Evolutionary conservation across 2,329 filamentous ascomycete genomes (phyloP), one percentile per base, ranked within the genome.

Genomic region (Tolypocladium sp.): DNA sequence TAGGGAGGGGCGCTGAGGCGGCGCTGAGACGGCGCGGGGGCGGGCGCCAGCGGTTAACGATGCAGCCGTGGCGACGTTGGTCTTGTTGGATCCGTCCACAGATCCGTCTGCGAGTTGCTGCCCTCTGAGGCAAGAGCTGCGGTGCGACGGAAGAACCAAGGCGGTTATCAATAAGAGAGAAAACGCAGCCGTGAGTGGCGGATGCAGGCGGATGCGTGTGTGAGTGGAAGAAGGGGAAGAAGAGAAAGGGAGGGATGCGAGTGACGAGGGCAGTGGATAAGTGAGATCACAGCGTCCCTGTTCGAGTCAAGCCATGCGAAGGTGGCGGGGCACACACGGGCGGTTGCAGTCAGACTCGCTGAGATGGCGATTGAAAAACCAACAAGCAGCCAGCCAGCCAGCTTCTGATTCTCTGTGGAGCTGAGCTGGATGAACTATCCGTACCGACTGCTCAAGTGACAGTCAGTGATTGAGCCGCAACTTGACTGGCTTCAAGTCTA

Each of bases 121-220:
- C 20, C 30, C 49, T 12, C n/a, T 37, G 9, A 22, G 12, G 30
- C 49, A 27, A n/a, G 25, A 20, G 52, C n/a, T 56, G 54, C 54
- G 54, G 54, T 42, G 35, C 54, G 33, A 57, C 27, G 53, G 60
- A 54, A 55, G 53, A 63, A 54, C 57, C 56, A 60, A 46, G 60
- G 9, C 10, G 20, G 33, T 10, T 22, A 22, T 35, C 10, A 37
- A 13, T 1, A 22, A 13, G 49, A 40, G 38, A 35, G 30, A 35
- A 4, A 52, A 20, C 17, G 49, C 49, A 35, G 49, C 49, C 30
- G 49, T 35, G 49, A 3, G 49, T 35, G 49, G 49, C 49, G 49
- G 49, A 20, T 52, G 53, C 53, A 20, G 53, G 35, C 27, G 27
- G 54, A 25, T 15, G 54, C 20, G 53, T 42, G 53, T 33, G 54